Conservation (phyloP, 129 eudicot genomes). For the Ambrosia trifida region DNA sequence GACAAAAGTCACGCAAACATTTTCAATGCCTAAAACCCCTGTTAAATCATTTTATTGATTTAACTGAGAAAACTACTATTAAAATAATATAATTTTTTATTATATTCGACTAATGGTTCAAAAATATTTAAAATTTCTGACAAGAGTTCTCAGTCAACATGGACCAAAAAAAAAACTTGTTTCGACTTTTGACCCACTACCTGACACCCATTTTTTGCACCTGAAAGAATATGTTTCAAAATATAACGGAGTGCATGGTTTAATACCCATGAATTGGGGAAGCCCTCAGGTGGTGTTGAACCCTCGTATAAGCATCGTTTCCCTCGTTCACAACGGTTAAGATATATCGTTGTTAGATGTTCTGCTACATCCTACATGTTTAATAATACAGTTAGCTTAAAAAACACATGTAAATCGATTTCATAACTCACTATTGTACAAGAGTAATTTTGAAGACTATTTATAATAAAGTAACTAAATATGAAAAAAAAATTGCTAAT, state of each 20-base stretch:
- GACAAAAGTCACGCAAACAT: neutral
- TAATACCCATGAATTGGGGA: conserved; percentile 91
- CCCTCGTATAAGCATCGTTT: conserved; percentile 96
- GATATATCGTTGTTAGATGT: conserved; percentile 84
- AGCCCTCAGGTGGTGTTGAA: conserved; percentile 88
- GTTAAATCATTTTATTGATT: neutral
- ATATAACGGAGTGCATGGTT: neutral
- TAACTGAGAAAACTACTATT: neutral
- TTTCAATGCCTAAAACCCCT: conserved; percentile 5
- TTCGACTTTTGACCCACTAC: neutral
- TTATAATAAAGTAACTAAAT: neutral
- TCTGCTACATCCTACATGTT: conserved; percentile 82
- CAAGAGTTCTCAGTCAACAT: neutral
- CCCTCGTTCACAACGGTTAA: conserved; percentile 91
- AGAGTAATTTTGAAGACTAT: neutral
- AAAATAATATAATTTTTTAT: neutral
- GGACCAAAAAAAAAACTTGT: neutral
- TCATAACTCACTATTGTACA: neutral
- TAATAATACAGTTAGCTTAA: conserved; percentile 14
- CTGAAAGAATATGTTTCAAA: neutral
- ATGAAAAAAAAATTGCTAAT: neutral
- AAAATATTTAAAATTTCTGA: neutral
- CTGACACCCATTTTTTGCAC: neutral
- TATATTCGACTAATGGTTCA: neutral
- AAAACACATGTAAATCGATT: neutral